phyloP scores from a whole-genome alignment of 2,329 filamentous ascomycete genomes.

The Alternaria brassicicola region DNA sequence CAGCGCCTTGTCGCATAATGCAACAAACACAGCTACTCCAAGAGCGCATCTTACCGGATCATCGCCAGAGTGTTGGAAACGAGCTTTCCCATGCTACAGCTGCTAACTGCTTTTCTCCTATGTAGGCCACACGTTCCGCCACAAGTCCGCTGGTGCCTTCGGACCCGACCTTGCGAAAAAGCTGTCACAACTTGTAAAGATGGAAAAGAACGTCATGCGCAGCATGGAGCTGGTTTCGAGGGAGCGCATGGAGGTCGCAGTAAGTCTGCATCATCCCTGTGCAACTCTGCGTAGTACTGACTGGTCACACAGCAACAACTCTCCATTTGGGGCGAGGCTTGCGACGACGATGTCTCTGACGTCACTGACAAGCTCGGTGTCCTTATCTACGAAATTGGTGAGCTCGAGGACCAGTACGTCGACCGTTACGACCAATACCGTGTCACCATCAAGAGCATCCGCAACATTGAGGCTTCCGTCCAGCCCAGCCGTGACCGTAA shows the following conservation, averaged over 20 bases:
- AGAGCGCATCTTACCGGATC: neutral
- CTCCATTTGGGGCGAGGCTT: slow-evolving; percentile 93
- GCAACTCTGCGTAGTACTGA: slow-evolving; percentile 24
- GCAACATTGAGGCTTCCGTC: slow-evolving; percentile 98
- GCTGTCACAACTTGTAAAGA: slow-evolving; percentile 96
- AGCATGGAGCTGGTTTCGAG: slow-evolving; percentile 93
- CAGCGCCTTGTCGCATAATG: neutral
- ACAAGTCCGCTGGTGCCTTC: slow-evolving; percentile 77
- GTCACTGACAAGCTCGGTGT: slow-evolving; percentile 99
- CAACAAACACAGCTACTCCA: neutral
- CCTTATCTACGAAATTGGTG: slow-evolving; percentile 96
- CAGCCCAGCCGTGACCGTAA: slow-evolving; percentile 96
- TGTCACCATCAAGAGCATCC: slow-evolving; percentile 98
- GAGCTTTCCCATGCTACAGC: neutral
- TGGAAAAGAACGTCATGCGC: slow-evolving; percentile 99
- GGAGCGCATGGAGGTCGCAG: slow-evolving; percentile 97
- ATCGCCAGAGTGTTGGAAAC: neutral
- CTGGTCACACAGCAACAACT: slow-evolving; percentile 80
- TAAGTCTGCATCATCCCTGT: slow-evolving; percentile 59
- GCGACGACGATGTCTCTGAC: slow-evolving; percentile 97
- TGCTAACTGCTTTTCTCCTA: slow-evolving; percentile 14
- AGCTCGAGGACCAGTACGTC: slow-evolving; percentile 97
- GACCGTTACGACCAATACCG: slow-evolving; percentile 99
- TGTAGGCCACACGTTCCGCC: slow-evolving; percentile 72
- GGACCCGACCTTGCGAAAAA: slow-evolving; percentile 94